Percentiles rank a stretch among this genome's conserved stretches.
These are phyloP conservation scores for Cercophora scortea DNA, from an alignment of 495 filamentous ascomycete species.

Conservation along the genomic window DNA sequence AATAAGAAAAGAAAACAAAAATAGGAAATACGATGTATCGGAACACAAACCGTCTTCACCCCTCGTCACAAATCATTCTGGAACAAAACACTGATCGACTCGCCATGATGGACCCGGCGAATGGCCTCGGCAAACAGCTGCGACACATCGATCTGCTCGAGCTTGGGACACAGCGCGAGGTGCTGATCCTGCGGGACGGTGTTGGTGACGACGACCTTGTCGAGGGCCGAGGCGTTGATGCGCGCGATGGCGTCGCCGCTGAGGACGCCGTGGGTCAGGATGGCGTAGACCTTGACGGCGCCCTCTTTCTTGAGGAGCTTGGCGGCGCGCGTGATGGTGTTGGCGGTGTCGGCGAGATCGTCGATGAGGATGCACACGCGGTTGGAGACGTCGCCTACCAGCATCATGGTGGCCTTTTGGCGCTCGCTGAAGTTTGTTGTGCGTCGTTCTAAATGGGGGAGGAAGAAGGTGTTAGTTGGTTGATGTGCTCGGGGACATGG, in stretches of 20 bases:
- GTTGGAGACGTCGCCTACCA: slow-evolving; percentile 81
- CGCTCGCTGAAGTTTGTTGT: slow-evolving; percentile 89
- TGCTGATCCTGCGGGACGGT: slow-evolving; percentile 83
- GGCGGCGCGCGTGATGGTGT: slow-evolving; percentile 93
- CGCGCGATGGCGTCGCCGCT: slow-evolving; percentile 91
- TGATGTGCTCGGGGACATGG: no score
- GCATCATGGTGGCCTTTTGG: slow-evolving; percentile 97
- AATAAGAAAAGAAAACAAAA: no score
- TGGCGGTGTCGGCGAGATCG: slow-evolving; percentile 90
- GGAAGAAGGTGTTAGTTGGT: slow-evolving; percentile 33
- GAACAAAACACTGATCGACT: slow-evolving; percentile 93
- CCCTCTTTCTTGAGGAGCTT: slow-evolving; percentile 94
- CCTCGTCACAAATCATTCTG: slow-evolving; percentile 54
- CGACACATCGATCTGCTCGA: slow-evolving; percentile 90
- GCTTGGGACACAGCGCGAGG: slow-evolving; percentile 59
- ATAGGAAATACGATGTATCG: neutral
- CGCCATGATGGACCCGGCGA: slow-evolving; percentile 90
- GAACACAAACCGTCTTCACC: neutral
- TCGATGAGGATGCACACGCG: slow-evolving; percentile 87
- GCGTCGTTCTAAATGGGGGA: slow-evolving; percentile 67
- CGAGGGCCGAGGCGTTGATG: slow-evolving; percentile 84
- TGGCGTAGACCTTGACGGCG: slow-evolving; percentile 77
- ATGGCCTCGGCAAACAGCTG: slow-evolving; percentile 94
- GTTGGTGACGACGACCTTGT: slow-evolving; percentile 91
- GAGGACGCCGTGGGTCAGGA: slow-evolving; percentile 90